These are phyloP conservation scores for Aspergillus kassunensis DNA, from an alignment of 495 filamentous ascomycete genomes.

Conservation along the genomic window DNA sequence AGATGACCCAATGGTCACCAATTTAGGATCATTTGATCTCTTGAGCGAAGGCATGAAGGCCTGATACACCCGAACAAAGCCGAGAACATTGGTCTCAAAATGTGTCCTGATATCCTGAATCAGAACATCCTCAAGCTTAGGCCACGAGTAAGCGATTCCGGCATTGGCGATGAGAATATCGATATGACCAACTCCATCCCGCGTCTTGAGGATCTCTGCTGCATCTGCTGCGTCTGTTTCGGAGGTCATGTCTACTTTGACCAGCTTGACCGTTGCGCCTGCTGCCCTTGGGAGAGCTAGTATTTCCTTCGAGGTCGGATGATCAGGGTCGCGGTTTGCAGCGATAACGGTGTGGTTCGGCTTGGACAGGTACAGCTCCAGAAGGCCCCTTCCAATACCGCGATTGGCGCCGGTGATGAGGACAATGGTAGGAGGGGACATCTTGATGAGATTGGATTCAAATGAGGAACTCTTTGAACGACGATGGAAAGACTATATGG, in stretches of 20 bases:
- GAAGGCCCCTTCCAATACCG: conserved; percentile 2
- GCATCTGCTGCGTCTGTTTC: conserved; percentile 21
- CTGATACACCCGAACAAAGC: conserved; percentile 13
- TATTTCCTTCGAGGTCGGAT: conserved; percentile 24
- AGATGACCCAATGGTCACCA: conserved; percentile 31
- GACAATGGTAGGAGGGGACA: neutral
- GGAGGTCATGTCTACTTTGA: conserved; percentile 39
- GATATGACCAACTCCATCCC: conserved; percentile 31
- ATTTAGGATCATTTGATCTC: conserved; percentile 30
- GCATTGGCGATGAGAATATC: conserved; percentile 54
- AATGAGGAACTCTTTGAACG: neutral
- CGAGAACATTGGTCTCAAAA: conserved; percentile 9
- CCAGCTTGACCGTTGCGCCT: conserved; percentile 32
- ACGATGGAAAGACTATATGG: no score
- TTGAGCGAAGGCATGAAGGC: conserved; percentile 24
- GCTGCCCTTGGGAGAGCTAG: conserved; percentile 24
- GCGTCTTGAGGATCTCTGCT: conserved; percentile 22
- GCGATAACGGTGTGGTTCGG: conserved; percentile 40
- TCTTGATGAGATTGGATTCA: neutral
- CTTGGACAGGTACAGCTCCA: conserved; percentile 5
- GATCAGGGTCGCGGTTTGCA: conserved; percentile 33
- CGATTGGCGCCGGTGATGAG: conserved; percentile 10
- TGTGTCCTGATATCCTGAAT: conserved; percentile 22
- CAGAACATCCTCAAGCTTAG: conserved; percentile 16
- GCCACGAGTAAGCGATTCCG: conserved; percentile 24